Evolutionary conservation across 2,329 filamentous ascomycete genomes (phyloP).

Genomic region (Fusarium chuoi): DNA sequence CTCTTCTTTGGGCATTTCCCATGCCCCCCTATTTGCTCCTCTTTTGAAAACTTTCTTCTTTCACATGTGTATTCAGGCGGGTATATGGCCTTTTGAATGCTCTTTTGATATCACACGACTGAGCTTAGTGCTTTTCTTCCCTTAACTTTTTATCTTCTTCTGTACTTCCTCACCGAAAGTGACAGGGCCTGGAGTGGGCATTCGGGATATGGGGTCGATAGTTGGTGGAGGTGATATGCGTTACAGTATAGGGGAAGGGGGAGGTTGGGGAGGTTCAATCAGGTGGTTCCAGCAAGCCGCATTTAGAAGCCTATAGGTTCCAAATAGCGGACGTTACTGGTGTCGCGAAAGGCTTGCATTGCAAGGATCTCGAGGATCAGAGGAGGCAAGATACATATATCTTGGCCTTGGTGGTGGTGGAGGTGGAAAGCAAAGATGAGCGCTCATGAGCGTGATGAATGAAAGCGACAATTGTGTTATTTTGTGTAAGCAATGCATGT

Average conservation of each 20-base stretch:
- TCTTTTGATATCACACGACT: conserved; percentile 40
- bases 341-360: conserved; percentile 10
- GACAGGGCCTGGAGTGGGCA: conserved; percentile 28
- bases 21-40: conserved; percentile 20
- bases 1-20: conserved; percentile 24
- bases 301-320: conserved; percentile 2
- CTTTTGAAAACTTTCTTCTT: conserved; percentile 33
- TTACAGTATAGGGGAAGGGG: conserved; percentile 3
- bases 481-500: not conserved
- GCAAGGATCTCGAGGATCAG: conserved; percentile 7
- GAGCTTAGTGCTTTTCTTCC: conserved; percentile 38
- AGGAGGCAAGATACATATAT: not conserved
- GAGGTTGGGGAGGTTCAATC: conserved; percentile 22
- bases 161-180: conserved; percentile 35
- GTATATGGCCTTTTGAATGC: conserved; percentile 18
- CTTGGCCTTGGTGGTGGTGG: not conserved
- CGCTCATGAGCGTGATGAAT: conserved; percentile 42
- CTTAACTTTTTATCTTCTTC: conserved; percentile 25
- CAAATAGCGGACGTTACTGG: not conserved
- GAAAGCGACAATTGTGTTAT: conserved; percentile 37
- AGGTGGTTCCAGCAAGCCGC: not conserved
- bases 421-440: conserved; percentile 19
- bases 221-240: not conserved
- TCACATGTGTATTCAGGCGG: conserved; percentile 20
- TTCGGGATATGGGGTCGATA: conserved; percentile 12